Evolutionary conservation across 2,329 filamentous ascomycete genomes (phyloP), one percentile per base, ranked within the genome.

Genomic region (Pyricularia grisea): DNA sequence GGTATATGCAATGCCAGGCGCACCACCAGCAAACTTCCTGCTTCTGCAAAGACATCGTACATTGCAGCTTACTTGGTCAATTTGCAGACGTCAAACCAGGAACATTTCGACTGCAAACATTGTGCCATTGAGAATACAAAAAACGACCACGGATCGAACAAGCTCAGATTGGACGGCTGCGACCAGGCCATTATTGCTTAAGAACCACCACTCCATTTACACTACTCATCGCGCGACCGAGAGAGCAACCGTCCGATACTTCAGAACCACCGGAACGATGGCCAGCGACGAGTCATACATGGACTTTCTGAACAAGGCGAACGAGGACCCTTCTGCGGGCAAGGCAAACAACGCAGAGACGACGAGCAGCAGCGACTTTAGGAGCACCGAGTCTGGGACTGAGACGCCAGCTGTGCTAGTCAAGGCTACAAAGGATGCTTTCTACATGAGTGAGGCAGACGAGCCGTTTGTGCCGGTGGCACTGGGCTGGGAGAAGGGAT

Each of bases 261-360:
- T 66, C 6, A 36, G 33, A 14, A 66, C 23, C 78, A 77, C 78
- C 77, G n/a, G 50, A 30, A 42, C 82, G 69, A 92, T 92, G 90
- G 87, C 88, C 9, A 90, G 88, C 68, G 93, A 97, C 83, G 88
- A 91, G 71, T 90, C 91, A 71, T 97, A 97, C 82, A 87, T 89
- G 79, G 83, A 90, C 70, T 97, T 97, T 77, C 84, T 97, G 69
- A 86, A 95, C 77, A 95, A 95, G 82, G 92, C 93, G 68, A 97
- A 97, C 81, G 82, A 88, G 75, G 90, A 93, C 76, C 89, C 91
- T 23, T 89, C 88, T 77, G 85, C 88, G 70, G 88, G 89, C 72
- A 80, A 68, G 71, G 70, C 36, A 65, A 70, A 64, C 69, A 61
- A 25, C 2, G 25, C 60, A 28, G 33, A 61, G 31, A 31, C 60